Conservation (phyloP, 2,329 filamentous ascomycete species). For the Arthroderma sp. region DNA sequence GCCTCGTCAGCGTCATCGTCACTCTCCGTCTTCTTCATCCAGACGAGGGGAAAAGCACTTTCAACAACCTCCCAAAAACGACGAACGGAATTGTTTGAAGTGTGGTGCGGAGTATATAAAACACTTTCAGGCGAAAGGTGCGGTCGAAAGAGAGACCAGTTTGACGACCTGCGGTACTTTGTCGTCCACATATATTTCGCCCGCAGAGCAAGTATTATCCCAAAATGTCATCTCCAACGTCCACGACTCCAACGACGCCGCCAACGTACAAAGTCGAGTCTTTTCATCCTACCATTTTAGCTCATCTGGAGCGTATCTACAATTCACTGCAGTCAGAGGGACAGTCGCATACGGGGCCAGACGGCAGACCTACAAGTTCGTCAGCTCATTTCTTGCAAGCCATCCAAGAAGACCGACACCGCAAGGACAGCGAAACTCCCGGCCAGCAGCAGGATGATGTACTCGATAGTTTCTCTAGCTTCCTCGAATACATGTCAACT, state of each 20-base stretch:
- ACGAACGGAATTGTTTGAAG: background rate
- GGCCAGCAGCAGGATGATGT: constrained; percentile 1
- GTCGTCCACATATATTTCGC: background rate
- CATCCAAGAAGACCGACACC: constrained; percentile 13
- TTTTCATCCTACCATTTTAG: constrained; percentile 25
- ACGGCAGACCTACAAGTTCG: background rate
- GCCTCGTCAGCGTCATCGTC: background rate
- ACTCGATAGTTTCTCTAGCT: constrained; percentile 26
- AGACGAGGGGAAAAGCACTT: background rate
- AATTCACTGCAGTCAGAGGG: constrained; percentile 17
- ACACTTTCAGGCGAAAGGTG: background rate
- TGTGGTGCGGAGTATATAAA: background rate
- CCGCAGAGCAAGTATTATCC: background rate
- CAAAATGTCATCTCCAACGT: constrained; percentile 2
- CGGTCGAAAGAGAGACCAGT: background rate
- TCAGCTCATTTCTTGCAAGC: constrained; percentile 13
- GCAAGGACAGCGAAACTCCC: background rate
- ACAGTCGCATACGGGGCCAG: background rate
- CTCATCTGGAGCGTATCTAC: constrained; percentile 27
- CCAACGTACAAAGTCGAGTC: constrained; percentile 8
- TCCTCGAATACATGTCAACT: constrained; percentile 39
- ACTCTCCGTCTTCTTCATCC: background rate
- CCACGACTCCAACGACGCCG: background rate
- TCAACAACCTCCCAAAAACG: background rate
- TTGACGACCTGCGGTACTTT: background rate